A percentile compares a stretch with the other conserved stretches of the same genome.
Conservation (phyloP, 805 yeast species). For the Hanseniaspora vineae region DNA sequence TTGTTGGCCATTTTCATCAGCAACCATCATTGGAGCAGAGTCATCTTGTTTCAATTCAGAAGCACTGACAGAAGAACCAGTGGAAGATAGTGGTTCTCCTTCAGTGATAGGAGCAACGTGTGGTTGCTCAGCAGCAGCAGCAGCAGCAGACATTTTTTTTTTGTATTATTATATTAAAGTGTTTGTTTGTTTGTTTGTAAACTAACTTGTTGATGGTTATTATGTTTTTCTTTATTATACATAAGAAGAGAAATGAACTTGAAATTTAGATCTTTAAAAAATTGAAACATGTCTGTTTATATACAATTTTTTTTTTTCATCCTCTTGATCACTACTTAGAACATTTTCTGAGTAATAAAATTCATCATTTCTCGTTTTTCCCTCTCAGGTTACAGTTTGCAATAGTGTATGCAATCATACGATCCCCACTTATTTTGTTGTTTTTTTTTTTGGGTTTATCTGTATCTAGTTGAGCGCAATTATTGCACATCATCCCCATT, state of each 20-base stretch:
- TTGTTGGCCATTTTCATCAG: slow-evolving; percentile 1
- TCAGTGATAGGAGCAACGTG: not conserved
- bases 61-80: not conserved
- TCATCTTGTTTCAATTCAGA: slow-evolving; percentile 3
- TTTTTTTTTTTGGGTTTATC: too few species aligned
- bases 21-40: slow-evolving; percentile 1
- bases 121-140: not conserved
- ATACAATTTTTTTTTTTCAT: not conserved
- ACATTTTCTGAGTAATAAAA: not conserved
- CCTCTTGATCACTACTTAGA: too few species aligned
- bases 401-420: too few species aligned
- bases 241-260: not conserved
- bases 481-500: too few species aligned
- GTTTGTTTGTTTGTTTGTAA: not conserved
- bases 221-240: not conserved
- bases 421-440: too few species aligned
- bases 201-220: not conserved
- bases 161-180: not conserved
- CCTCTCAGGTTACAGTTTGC: not conserved
- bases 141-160: not conserved
- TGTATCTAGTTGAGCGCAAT: too few species aligned
- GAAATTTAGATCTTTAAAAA: not conserved
- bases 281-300: not conserved
- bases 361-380: not conserved
- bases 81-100: not conserved